Base-by-base conservation (phyloP, 2,329 filamentous ascomycete species). In the Beauveria sp. region DNA sequence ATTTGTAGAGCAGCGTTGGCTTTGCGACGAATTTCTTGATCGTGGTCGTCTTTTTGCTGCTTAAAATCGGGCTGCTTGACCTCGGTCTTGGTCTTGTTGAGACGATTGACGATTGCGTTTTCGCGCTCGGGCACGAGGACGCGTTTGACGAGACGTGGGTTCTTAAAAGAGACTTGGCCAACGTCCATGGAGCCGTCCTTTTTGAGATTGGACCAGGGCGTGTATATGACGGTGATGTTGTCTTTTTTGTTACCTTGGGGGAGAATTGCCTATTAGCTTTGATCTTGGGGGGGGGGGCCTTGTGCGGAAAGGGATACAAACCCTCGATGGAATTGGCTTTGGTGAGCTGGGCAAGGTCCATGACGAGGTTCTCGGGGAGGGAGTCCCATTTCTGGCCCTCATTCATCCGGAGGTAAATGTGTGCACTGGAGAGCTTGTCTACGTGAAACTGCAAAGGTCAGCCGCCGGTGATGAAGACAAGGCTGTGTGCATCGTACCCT, bases 251-350 rank as follows among this genome's bases (percentile, higher is more conserved):
- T 99, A 65, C 94, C 90, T 28, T 28, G 2, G 8, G 28, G 2
- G 28, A 8, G 9, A 28, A 28, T 28, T 28, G 7, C 7, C 2
- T 28, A 2, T 28, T 2, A 28, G 28, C 7, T 28, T 7, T 28
- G 28, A 28, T 28, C 22, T 24, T 24, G 22, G 22, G 22, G 22
- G 22, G 22, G 22, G 22, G 22, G 22, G 2, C 22, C 22, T 28
- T 20, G 12, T 30, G 47, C 52, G 24, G 59, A 64, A 5, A 6
- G 2, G 73, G 64, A 70, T 5, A 37, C 34, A 5, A 16, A 88
- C 90, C 94, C 79, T 99, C 94, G 68, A 99, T 99, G 62, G 92
- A 97, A 77, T 99, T 99, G 64, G 94, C 94, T 77, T 99, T 99
- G 61, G 94, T 99, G 68, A 99, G 81, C 75, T 99, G 94, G n/a